These are phyloP conservation scores for Zygoascus flipseniorum DNA, from an alignment of 805 yeast genomes.

Conservation along the genomic window DNA sequence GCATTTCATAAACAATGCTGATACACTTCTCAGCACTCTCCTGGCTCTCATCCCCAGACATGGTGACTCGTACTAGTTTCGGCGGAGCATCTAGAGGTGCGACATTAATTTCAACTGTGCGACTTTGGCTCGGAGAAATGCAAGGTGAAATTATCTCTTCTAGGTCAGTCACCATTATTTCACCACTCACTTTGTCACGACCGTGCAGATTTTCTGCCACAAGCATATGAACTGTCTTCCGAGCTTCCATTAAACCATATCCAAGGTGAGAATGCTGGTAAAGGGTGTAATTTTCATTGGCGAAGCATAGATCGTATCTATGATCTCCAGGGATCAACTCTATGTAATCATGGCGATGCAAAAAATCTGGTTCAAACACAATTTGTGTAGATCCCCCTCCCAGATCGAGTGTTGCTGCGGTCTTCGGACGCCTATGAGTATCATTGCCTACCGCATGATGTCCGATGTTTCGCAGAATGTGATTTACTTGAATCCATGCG, in stretches of 20 bases:
- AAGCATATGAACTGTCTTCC: conserved; percentile 65
- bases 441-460: conserved; percentile 34
- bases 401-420: conserved; percentile 93
- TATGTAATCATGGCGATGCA: conserved; percentile 28
- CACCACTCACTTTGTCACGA: background rate
- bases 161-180: background rate
- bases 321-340: conserved; percentile 76
- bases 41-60: conserved; percentile 47
- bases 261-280: conserved; percentile 94
- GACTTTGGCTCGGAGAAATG: conserved; percentile 66
- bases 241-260: conserved; percentile 90
- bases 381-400: conserved; percentile 99
- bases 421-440: conserved; percentile 36
- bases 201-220: conserved; percentile 25
- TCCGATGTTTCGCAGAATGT: conserved; percentile 86
- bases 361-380: conserved; percentile 79
- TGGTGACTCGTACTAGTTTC: conserved; percentile 40
- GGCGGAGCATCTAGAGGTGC: conserved; percentile 44
- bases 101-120: conserved; percentile 46
- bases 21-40: conserved; percentile 51
- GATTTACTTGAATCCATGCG: conserved; percentile 96
- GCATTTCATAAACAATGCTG: conserved; percentile 27
- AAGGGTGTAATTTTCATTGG: conserved; percentile 64
- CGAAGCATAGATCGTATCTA: conserved; percentile 68
- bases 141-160: conserved; percentile 45